These are phyloP conservation scores for Apiospora arundinis DNA, from an alignment of 2,329 filamentous ascomycete genomes.

Conservation along the genomic window DNA sequence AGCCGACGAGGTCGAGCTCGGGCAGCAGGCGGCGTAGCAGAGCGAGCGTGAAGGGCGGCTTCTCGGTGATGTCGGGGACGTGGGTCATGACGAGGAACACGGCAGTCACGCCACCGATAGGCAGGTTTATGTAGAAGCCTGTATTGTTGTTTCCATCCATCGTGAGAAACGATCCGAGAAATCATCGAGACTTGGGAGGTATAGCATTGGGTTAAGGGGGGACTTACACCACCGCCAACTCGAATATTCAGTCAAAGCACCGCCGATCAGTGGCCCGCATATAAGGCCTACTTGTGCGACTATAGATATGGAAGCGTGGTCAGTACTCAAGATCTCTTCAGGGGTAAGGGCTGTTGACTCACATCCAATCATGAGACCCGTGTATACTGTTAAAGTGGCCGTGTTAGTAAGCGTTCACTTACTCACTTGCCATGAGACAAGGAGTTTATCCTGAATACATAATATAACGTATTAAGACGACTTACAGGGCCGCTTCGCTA, in stretches of 20 bases:
- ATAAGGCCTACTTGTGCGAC: slow-evolving; percentile 51
- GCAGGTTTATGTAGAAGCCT: slow-evolving; percentile 54
- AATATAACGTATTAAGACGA: neutral
- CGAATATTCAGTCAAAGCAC: slow-evolving; percentile 46
- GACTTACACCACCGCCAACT: slow-evolving; percentile 54
- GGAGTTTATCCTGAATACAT: too few species aligned
- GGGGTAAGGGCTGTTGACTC: neutral
- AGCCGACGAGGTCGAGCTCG: slow-evolving; percentile 49
- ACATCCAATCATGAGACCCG: slow-evolving; percentile 30
- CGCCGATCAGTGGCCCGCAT: slow-evolving; percentile 54
- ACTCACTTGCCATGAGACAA: neutral
- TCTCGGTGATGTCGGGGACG: slow-evolving; percentile 44
- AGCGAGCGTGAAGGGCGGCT: slow-evolving; percentile 29
- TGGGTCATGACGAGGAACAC: slow-evolving; percentile 38
- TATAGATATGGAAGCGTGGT: slow-evolving; percentile 5
- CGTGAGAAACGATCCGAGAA: neutral
- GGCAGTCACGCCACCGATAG: slow-evolving; percentile 44
- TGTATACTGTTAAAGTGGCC: slow-evolving; percentile 23
- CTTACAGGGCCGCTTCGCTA: slow-evolving; percentile 45
- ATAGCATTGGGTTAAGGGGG: neutral
- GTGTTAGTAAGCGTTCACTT: neutral
- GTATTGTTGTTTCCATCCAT: neutral
- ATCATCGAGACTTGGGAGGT: too few species aligned
- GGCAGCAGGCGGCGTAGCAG: slow-evolving; percentile 32
- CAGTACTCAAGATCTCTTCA: neutral